Evolutionary conservation across 495 filamentous ascomycete genomes (phyloP).

Genomic region (Zalerion maritima): DNA sequence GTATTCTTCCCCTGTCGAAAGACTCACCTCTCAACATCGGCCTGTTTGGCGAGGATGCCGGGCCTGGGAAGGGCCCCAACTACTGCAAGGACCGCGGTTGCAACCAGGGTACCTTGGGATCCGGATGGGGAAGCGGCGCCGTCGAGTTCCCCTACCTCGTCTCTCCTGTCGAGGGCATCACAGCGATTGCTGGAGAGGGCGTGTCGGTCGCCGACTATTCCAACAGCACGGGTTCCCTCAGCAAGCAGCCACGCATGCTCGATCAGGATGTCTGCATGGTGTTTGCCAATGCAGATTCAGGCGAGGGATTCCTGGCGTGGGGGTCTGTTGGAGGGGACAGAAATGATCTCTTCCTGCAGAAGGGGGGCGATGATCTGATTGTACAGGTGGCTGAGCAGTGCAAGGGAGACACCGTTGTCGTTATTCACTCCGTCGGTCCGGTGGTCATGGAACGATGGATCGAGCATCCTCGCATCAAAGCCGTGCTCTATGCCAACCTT

Average conservation of each 20-base stretch:
- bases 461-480: constrained; percentile 62
- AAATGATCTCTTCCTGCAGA: constrained; percentile 65
- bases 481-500: constrained; percentile 71
- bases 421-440: constrained; percentile 85
- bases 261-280: constrained; percentile 55
- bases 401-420: constrained; percentile 57
- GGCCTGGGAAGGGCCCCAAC: constrained; percentile 55
- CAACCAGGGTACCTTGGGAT: constrained; percentile 71
- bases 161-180: constrained; percentile 52
- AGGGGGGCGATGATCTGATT: constrained; percentile 62
- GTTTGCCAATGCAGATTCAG: constrained; percentile 47
- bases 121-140: constrained; percentile 82
- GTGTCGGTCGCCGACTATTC: constrained; percentile 46
- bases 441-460: constrained; percentile 78
- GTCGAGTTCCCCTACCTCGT: constrained; percentile 78
- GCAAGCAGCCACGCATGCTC: constrained; percentile 19
- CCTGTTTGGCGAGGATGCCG: constrained; percentile 78
- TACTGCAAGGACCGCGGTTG: constrained; percentile 60
- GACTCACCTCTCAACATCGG: constrained; percentile 46
- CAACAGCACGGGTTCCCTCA: constrained; percentile 34
- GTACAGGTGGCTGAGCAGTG: constrained; percentile 56
- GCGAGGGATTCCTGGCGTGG: constrained; percentile 49
- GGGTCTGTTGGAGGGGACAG: constrained; percentile 63
- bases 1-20: constrained; percentile 45
- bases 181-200: constrained; percentile 42